phyloP scores from a whole-genome alignment of 2,329 filamentous ascomycete species.

The Penicillium sclerotigenum region DNA sequence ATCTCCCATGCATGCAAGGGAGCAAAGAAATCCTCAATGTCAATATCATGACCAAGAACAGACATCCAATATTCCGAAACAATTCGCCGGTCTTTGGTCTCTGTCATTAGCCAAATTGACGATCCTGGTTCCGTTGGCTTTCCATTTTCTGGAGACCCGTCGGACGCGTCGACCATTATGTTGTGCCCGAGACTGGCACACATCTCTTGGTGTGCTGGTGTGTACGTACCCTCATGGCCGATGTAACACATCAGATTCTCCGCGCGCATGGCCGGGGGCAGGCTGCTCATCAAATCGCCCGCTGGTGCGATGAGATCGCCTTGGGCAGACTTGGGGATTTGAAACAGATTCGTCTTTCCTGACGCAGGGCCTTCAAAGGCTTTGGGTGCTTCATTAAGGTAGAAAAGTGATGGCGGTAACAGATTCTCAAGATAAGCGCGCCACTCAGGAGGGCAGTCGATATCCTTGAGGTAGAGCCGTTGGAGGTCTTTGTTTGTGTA shows the following conservation, averaged over 20 bases:
- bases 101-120: constrained; percentile 98
- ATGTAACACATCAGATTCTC: constrained; percentile 98
- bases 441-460: constrained; percentile 90
- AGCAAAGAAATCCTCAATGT: constrained; percentile 95
- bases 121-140: constrained; percentile 74
- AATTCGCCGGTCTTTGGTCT: constrained; percentile 83
- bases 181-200: constrained; percentile 94
- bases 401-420: constrained; percentile 80
- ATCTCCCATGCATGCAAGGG: constrained; percentile 94
- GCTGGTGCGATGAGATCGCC: constrained; percentile 64
- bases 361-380: constrained; percentile 55
- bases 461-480: constrained; percentile 92
- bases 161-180: constrained; percentile 93
- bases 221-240: constrained; percentile 95
- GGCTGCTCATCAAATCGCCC: constrained; percentile 91
- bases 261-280: constrained; percentile 82
- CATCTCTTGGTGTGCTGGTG: constrained; percentile 94
- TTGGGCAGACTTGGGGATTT: constrained; percentile 46
- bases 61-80: constrained; percentile 94
- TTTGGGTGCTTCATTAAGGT: constrained; percentile 77
- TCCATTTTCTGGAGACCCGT: constrained; percentile 60
- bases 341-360: constrained; percentile 41
- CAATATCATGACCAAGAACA: constrained; percentile 90
- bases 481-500: constrained; percentile 78
- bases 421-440: constrained; percentile 71